Percentiles rank a stretch among this genome's conserved stretches.
These are phyloP conservation scores for Ampelocalamus luodianensis DNA, from an alignment of 176 grass and related monocot genomes.

Conservation along the genomic window DNA sequence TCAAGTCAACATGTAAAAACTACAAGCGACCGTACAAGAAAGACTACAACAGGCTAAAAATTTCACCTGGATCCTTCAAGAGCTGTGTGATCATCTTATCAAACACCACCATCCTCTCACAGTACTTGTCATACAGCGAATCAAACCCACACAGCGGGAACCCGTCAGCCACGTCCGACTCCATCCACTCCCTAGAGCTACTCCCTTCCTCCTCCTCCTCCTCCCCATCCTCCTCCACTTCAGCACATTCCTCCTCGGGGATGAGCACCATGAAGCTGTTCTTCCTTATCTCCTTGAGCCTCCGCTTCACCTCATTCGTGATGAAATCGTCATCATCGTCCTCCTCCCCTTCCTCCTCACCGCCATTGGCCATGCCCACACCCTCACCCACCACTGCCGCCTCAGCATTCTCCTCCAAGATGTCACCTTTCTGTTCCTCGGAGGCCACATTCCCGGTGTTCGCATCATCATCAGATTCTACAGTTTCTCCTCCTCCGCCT, in stretches of 20 bases:
- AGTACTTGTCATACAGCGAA: constrained; percentile 78
- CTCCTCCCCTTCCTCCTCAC: constrained; percentile 28
- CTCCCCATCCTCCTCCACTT: constrained; percentile 58
- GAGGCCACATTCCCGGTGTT: constrained; percentile 26
- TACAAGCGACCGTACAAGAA: constrained; percentile 8
- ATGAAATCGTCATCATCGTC: constrained; percentile 81
- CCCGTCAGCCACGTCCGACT: constrained; percentile 38
- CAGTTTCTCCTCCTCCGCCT: constrained; percentile 11
- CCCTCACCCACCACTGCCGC: background rate
- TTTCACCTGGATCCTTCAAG: constrained; percentile 71
- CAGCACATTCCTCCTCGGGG: constrained; percentile 66
- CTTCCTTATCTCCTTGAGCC: constrained; percentile 91
- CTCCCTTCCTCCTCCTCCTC: constrained; percentile 66
- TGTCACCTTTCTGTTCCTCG: constrained; percentile 20
- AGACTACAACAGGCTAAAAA: background rate
- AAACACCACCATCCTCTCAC: constrained; percentile 79
- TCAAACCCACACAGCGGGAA: constrained; percentile 71
- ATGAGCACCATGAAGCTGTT: constrained; percentile 97
- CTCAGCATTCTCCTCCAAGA: constrained; percentile 43
- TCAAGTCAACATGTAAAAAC: constrained; percentile 6
- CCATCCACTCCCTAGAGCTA: constrained; percentile 68
- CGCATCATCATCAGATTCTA: constrained; percentile 32
- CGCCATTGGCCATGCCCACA: constrained; percentile 15
- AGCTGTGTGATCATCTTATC: constrained; percentile 71
- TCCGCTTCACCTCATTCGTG: constrained; percentile 84